Evolutionary conservation across 1,139 yeast genomes (phyloP).

Genomic region (Suzukiozyma palmioleophila): DNA sequence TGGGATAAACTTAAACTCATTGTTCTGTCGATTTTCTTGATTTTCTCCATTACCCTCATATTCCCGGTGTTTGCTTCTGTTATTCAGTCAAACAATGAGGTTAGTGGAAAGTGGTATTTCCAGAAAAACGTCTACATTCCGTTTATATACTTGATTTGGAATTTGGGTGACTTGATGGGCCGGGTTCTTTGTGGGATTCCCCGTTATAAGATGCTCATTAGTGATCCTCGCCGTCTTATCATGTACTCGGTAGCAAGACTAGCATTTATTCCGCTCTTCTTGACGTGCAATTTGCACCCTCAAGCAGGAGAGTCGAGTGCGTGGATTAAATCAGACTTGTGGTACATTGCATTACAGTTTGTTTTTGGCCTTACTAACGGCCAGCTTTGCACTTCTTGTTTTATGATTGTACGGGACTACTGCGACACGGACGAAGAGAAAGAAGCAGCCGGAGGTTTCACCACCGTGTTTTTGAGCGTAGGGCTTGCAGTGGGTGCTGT

Average conservation of each 20-base stretch:
- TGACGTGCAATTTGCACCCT: conserved; percentile 59
- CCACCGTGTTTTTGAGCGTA: conserved; percentile 67
- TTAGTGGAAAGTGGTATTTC: conserved; percentile 28
- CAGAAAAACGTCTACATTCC: conserved; percentile 62
- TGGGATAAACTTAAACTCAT: conserved; percentile 59
- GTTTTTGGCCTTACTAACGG: conserved; percentile 86
- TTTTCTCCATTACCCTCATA: conserved; percentile 71
- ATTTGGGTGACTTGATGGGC: conserved; percentile 80
- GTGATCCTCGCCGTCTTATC: conserved; percentile 39
- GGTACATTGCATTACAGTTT: conserved; percentile 68
- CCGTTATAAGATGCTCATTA: conserved; percentile 32
- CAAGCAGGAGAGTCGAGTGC: conserved; percentile 23
- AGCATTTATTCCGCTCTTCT: conserved; percentile 57
- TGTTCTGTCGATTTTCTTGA: conserved; percentile 65
- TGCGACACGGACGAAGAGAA: conserved; percentile 61
- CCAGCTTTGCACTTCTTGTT: conserved; percentile 72
- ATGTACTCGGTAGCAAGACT: conserved; percentile 51
- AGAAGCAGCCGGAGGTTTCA: conserved; percentile 93
- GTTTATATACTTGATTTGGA: conserved; percentile 76
- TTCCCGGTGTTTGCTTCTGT: conserved; percentile 90
- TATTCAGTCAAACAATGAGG: conserved; percentile 47
- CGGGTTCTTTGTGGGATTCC: conserved; percentile 62
- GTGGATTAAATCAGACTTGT: conserved; percentile 53
- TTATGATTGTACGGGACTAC: conserved; percentile 70
- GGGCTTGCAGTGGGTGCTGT: conserved; percentile 79